These are phyloP conservation scores for Penicillium flavigenum DNA, from an alignment of 495 filamentous ascomycete genomes.

Conservation along the genomic window DNA sequence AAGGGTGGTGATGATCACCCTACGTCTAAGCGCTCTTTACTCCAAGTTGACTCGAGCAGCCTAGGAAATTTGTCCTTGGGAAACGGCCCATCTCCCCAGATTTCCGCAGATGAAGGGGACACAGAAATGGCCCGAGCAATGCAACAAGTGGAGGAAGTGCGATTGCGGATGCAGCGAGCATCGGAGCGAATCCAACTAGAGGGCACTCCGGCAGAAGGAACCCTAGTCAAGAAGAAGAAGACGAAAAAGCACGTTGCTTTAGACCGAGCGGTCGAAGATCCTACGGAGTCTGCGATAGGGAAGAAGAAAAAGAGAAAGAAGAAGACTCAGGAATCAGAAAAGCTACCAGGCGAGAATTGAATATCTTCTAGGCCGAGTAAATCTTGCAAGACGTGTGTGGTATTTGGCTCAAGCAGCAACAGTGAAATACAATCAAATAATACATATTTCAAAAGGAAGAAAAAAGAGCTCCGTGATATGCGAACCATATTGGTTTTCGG, in stretches of 20 bases:
- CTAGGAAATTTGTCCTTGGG: conserved; percentile 65
- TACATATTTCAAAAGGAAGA: conserved; percentile 3
- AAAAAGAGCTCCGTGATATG: background rate
- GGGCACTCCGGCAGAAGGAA: conserved; percentile 68
- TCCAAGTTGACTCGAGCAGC: conserved; percentile 83
- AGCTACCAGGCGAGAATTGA: conserved; percentile 2
- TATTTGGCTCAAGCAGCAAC: conserved; percentile 1
- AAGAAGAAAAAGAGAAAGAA: conserved; percentile 22
- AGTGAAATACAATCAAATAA: conserved; percentile 9
- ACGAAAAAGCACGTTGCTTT: conserved; percentile 26
- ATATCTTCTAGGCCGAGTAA: background rate
- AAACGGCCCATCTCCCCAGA: conserved; percentile 16
- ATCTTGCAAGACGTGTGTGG: conserved; percentile 1
- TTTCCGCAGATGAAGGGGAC: conserved; percentile 54
- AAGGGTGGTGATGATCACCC: conserved; percentile 30
- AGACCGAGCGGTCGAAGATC: background rate
- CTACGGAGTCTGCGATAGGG: background rate
- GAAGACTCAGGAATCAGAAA: conserved; percentile 14
- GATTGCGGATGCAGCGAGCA: conserved; percentile 88
- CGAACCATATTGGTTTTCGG: background rate
- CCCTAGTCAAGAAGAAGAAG: conserved; percentile 71
- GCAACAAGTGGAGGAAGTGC: conserved; percentile 77
- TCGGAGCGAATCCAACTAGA: conserved; percentile 77
- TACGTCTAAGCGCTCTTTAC: conserved; percentile 54
- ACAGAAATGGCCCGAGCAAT: conserved; percentile 81